phyloP scores from a whole-genome alignment of 208 protist species.

The Leishmania arabica region DNA sequence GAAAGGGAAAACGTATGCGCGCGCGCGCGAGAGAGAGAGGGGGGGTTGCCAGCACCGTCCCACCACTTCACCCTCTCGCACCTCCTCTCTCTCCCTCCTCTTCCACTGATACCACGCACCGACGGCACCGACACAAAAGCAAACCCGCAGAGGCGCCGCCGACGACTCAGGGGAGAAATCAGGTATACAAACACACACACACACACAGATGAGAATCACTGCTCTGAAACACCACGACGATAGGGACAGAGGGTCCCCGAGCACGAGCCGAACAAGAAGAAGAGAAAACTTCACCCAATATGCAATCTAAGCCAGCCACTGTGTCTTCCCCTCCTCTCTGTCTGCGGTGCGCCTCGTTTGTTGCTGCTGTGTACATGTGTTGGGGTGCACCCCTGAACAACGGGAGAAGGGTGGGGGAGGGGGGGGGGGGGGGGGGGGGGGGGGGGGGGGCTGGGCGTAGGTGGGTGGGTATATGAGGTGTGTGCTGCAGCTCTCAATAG shows the following conservation, averaged over 20 bases:
- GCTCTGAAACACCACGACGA: background rate
- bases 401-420: background rate
- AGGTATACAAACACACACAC: background rate
- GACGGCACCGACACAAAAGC: too few species aligned
- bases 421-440: background rate
- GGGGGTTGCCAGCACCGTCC: background rate
- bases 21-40: background rate
- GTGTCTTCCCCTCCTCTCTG: background rate
- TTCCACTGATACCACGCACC: too few species aligned
- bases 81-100: too few species aligned
- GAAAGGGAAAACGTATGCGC: background rate
- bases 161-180: background rate
- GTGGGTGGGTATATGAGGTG: background rate
- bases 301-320: background rate
- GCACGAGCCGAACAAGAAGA: background rate
- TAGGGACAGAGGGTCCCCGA: background rate
- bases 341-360: background rate
- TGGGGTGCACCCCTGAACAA: background rate
- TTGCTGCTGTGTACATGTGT: background rate
- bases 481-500: background rate
- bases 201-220: background rate
- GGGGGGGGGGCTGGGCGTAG: background rate
- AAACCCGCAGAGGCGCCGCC: background rate
- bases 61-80: too few species aligned
- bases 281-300: background rate